These are phyloP conservation scores for Cryphonectria naterciae DNA, from an alignment of 2,329 filamentous ascomycete species.

Conservation along the genomic window DNA sequence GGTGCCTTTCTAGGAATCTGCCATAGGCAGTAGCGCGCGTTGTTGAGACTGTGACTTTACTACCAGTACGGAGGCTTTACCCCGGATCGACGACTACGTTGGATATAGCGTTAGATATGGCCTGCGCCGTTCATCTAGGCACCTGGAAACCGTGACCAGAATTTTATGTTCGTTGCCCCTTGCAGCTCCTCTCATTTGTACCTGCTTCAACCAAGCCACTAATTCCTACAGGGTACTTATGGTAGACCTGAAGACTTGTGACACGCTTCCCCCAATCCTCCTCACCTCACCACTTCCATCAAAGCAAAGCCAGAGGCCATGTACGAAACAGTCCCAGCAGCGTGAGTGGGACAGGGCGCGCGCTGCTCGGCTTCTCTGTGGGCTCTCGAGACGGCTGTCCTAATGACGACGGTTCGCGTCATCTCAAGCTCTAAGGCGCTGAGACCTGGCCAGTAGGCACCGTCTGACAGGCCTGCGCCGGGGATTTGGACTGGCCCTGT, in stretches of 20 bases:
- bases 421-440: background rate
- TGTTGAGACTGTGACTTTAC: background rate
- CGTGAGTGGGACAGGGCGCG: background rate
- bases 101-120: background rate
- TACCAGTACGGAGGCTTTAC: conserved; percentile 1
- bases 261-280: background rate
- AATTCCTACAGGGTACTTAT: no score
- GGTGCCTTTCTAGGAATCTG: background rate
- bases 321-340: background rate
- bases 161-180: background rate
- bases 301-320: background rate
- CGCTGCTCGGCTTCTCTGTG: background rate
- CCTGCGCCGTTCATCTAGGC: background rate
- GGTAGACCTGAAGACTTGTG: no score
- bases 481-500: background rate
- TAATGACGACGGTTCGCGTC: conserved; percentile 9
- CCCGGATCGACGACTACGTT: background rate
- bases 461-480: background rate
- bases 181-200: background rate
- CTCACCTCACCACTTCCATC: background rate
- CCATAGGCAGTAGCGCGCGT: background rate
- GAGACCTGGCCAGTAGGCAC: background rate
- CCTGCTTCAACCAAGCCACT: background rate
- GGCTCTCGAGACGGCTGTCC: background rate
- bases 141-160: background rate